Percentiles rank a stretch among this genome's conserved stretches.
These are phyloP conservation scores for Platanthera guangdongensis DNA, from an alignment of 106 monocot genomes.

Conservation along the genomic window DNA sequence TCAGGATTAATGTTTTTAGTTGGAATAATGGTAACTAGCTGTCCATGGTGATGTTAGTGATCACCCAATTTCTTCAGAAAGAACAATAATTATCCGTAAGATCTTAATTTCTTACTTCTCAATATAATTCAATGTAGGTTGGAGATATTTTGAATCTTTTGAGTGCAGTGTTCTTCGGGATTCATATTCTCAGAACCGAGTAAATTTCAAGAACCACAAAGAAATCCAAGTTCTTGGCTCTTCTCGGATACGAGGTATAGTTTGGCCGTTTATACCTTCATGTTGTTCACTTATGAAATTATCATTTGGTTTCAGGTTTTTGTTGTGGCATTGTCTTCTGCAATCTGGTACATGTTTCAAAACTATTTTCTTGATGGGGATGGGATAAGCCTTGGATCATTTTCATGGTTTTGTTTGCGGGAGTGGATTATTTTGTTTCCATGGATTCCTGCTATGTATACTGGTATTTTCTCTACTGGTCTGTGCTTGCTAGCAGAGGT, in stretches of 20 bases:
- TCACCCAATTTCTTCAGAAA: background rate
- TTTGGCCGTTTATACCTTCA: background rate
- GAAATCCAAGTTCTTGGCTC: conserved; percentile 48
- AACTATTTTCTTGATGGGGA: conserved; percentile 13
- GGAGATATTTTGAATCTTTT: conserved; percentile 76
- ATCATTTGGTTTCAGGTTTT: conserved; percentile 31
- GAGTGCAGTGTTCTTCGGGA: conserved; percentile 73
- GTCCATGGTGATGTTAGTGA: too few species aligned
- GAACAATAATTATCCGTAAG: background rate
- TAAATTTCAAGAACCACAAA: conserved; percentile 65
- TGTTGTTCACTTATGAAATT: background rate
- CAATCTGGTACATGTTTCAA: conserved; percentile 45
- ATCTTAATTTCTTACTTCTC: background rate
- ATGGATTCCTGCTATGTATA: conserved; percentile 90
- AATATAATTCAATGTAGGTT: conserved; percentile 29
- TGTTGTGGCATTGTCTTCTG: conserved; percentile 55
- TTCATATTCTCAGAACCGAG: conserved; percentile 75
- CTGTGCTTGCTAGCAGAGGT: conserved; percentile 88
- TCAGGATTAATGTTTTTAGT: too few species aligned
- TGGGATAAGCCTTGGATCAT: conserved; percentile 15
- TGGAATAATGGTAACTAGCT: too few species aligned
- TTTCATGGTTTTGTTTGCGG: conserved; percentile 27
- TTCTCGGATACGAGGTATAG: conserved; percentile 75
- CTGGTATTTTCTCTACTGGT: conserved; percentile 73
- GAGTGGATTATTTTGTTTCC: conserved; percentile 59